Base-by-base conservation (phyloP, 2,329 filamentous ascomycete genomes). In the Xylaria sp. region DNA sequence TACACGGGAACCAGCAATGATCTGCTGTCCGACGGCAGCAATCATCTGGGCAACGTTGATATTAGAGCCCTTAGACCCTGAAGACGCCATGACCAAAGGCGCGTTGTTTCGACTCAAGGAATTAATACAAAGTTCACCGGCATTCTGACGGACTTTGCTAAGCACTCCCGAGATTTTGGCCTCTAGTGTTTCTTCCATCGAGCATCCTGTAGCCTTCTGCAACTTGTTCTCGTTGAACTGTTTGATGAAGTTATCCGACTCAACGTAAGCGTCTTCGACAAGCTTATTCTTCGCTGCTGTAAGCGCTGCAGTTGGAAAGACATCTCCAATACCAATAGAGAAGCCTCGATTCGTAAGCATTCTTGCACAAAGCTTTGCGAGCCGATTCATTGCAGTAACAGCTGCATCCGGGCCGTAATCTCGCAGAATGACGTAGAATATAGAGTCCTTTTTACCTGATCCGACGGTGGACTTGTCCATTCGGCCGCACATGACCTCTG, bases 41-140 rank as follows among this genome's bases (percentile, higher is more conserved):
- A 98, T 92, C 96, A 99, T 99, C 83, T 99, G 96, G 9, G 96
- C 96, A 40, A 99, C 96, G 85, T 99, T 99, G 84, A 99, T 97
- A 75, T 93, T 92, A 5, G 94, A 97, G 79, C 96, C 96, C 81
- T 99, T 99, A 63, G 95, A 98, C 58, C 96, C 96, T 13, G 93
- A 98, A 70, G 93, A 96, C 69, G 96, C 96, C 96, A 99, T 99
- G 82, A 97, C 91, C 71, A 98, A 85, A 5, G 96, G 94, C 0
- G 96, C 91, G 75, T 99, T 99, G 83, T 94, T 94, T 71, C 90
- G 91, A 82, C 93, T 98, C 42, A 99, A 85, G 60, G 95, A 93
- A 35, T 90, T 88, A 76, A 98, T 94, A 87, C 96, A 98, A 77
- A 94, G 91, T 61, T 93, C 88, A 85, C 96, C 96, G 69, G 96